Base-by-base conservation (phyloP, 2,329 filamentous ascomycete genomes). In the Diplodia corticola region DNA sequence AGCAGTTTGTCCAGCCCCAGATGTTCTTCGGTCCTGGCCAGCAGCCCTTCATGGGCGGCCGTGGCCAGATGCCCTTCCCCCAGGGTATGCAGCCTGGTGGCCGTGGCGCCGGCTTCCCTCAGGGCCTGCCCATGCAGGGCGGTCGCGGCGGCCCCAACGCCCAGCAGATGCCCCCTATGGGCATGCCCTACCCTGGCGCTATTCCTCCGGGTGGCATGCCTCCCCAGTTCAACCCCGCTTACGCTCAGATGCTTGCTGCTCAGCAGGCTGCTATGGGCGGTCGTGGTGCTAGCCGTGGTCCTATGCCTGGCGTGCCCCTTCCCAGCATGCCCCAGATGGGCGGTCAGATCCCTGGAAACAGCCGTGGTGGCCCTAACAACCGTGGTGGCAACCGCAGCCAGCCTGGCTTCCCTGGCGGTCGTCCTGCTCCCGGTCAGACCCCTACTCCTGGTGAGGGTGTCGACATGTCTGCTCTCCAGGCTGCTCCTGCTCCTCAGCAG, bases 11-110 rank as follows among this genome's bases (percentile, higher is more conserved):
- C 86, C 91, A 92, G 78, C 89, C 92, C 67, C 89, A 91, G 70
- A 93, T 98, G 83, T 98, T 95, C 86, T 96, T 96, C 79, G 90
- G 89, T 69, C 91, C 92, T 70, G 91, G 91, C 63, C 88, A 92
- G 81, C 88, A 92, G 83, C 88, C 89, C 70, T 73, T 76, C 70
- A 84, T 87, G 79, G 81, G 85, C 70, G 82, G 77, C 69, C 86
- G 86, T 76, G 86, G 85, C 69, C 85, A 86, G 71, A 83, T 88
- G 79, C 84, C 85, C 54, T 89, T 88, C 82, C 82, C 85, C 75
- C 82, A 83, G 68, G 80, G 75, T 68, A 84, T 87, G 75, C 90
- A 91, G 67, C 89, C 89, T 71, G 90, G 87, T 73, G 91, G 91
- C 73, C 92, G 93, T 73, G 92, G 92, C 70, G 91, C 89, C 72